A percentile compares a stretch with the other conserved stretches of the same genome.
phyloP scores from a whole-genome alignment of 2,329 filamentous ascomycete genomes.

The Aspergillus fumigatiaffinis region DNA sequence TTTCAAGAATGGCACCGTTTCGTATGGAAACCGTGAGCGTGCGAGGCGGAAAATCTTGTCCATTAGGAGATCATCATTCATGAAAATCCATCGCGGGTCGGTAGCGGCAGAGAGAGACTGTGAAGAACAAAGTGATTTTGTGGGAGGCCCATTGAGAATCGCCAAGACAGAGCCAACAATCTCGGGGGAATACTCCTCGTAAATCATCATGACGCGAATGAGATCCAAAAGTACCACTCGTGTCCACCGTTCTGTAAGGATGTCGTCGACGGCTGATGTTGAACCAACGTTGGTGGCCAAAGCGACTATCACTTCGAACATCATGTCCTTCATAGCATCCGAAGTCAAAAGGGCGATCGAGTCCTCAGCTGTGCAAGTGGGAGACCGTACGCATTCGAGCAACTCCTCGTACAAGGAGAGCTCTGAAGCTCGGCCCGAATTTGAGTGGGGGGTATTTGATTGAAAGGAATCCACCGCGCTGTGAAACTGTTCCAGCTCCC shows the following conservation, averaged over 20 bases:
- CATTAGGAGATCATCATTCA: constrained; percentile 56
- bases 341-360: constrained; percentile 46
- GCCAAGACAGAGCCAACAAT: constrained; percentile 64
- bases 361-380: constrained; percentile 41
- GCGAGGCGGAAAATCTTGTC: constrained; percentile 62
- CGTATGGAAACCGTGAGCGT: constrained; percentile 76
- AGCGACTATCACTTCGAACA: constrained; percentile 47
- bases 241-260: constrained; percentile 58
- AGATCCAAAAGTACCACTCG: constrained; percentile 66
- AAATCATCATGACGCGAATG: constrained; percentile 61
- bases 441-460: constrained; percentile 31
- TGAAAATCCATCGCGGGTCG: constrained; percentile 49
- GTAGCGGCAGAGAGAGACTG: constrained; percentile 16
- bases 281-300: constrained; percentile 44
- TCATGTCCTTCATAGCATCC: constrained; percentile 43
- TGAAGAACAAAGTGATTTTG: constrained; percentile 16
- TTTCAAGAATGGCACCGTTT: constrained; percentile 72
- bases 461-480: constrained; percentile 40
- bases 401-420: constrained; percentile 46
- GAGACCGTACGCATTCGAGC: constrained; percentile 42
- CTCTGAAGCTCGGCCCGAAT: constrained; percentile 28
- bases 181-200: constrained; percentile 69
- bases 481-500: constrained; percentile 41
- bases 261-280: constrained; percentile 48
- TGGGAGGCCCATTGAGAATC: constrained; percentile 51